phyloP scores from a whole-genome alignment of 768 basidiomycete species.

The Clavulina sp. region DNA sequence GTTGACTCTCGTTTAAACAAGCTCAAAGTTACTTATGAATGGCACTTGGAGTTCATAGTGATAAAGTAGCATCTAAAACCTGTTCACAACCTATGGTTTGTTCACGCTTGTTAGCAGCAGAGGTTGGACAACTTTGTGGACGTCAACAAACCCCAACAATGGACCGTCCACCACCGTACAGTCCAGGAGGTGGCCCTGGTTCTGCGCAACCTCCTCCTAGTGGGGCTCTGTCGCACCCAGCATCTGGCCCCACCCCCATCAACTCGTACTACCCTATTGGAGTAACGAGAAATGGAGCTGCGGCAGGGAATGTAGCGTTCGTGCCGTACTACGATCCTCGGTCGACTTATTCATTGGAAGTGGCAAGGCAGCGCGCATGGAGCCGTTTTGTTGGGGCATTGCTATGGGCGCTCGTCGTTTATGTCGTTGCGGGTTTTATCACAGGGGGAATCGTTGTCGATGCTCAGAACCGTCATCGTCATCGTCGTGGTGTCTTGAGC shows the following conservation, averaged over 20 bases:
- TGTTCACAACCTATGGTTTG: too few relatives aligned
- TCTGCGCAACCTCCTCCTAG: too few relatives aligned
- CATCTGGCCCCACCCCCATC: neutral
- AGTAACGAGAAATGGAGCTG: neutral
- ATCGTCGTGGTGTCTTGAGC: neutral
- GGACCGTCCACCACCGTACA: too few relatives aligned
- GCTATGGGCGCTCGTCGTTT: constrained; percentile 23
- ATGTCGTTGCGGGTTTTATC: constrained; percentile 17
- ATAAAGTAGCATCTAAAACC: too few relatives aligned
- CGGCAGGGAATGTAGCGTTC: constrained; percentile 13
- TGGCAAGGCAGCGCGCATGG: constrained; percentile 24
- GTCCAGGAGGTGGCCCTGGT: too few relatives aligned
- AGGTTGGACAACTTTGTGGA: too few relatives aligned
- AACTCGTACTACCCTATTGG: neutral
- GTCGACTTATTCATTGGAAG: constrained; percentile 23
- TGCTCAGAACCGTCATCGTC: neutral
- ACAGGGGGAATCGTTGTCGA: constrained; percentile 8
- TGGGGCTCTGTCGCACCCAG: too few relatives aligned
- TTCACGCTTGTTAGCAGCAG: too few relatives aligned
- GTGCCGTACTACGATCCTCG: constrained; percentile 29
- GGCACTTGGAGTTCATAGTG: too few relatives aligned
- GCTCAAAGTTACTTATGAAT: too few relatives aligned
- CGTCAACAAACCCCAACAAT: too few relatives aligned
- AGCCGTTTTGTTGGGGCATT: constrained; percentile 29
- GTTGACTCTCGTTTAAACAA: too few relatives aligned